Evolutionary conservation across 2,329 filamentous ascomycete species (phyloP).

Genomic region (Huntiella abstrusa): DNA sequence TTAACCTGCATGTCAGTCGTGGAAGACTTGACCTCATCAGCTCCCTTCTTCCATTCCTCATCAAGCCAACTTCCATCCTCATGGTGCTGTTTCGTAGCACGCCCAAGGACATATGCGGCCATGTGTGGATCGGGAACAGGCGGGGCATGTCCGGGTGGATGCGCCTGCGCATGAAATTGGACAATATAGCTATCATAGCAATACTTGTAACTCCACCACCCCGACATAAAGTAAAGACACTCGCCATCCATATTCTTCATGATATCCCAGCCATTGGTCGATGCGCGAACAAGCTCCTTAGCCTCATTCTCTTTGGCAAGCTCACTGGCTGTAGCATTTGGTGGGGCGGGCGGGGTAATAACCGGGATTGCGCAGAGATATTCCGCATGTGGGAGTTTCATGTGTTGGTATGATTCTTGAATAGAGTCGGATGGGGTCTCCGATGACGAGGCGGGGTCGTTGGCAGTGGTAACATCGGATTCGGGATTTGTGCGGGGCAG

Average conservation of each 20-base stretch:
- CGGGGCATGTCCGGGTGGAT: slow-evolving; percentile 45
- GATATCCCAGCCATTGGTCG: slow-evolving; percentile 60
- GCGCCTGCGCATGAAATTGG: slow-evolving; percentile 73
- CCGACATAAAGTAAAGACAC: slow-evolving; percentile 65
- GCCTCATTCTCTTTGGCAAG: slow-evolving; percentile 56
- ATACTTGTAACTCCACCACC: slow-evolving; percentile 94
- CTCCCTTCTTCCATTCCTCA: slow-evolving; percentile 15
- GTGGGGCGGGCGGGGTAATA: slow-evolving; percentile 35
- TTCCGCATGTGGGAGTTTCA: slow-evolving; percentile 48
- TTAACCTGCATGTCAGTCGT: slow-evolving; percentile 50
- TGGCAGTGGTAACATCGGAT: slow-evolving; percentile 21
- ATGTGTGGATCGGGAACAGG: slow-evolving; percentile 61
- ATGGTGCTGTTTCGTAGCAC: slow-evolving; percentile 16
- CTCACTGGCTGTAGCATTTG: slow-evolving; percentile 48
- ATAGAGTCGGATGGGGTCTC: not conserved
- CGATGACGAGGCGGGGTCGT: slow-evolving; percentile 15
- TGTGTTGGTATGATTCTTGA: slow-evolving; percentile 44
- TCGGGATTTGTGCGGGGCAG: slow-evolving; percentile 3
- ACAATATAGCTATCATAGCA: slow-evolving; percentile 77
- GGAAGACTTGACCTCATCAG: slow-evolving; percentile 9
- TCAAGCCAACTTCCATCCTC: slow-evolving; percentile 14
- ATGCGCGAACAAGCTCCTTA: slow-evolving; percentile 60
- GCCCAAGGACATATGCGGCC: slow-evolving; percentile 59
- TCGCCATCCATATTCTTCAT: slow-evolving; percentile 57
- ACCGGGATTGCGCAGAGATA: slow-evolving; percentile 76